phyloP scores from a whole-genome alignment of 78 protist species.

The Emiliania huxleyi region DNA sequence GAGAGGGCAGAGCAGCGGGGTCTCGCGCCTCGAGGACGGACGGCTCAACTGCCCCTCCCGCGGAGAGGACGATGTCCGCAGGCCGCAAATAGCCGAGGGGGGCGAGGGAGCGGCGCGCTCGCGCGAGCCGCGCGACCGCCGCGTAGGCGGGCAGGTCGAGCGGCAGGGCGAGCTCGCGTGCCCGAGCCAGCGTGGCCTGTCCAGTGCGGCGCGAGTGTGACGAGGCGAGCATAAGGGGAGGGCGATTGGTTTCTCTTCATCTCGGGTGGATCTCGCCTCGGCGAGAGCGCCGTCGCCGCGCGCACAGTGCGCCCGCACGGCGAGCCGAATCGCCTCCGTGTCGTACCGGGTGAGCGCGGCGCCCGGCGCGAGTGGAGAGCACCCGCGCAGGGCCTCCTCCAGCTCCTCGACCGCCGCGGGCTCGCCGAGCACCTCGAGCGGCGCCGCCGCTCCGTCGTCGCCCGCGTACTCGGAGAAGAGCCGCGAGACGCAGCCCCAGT shows the following conservation, averaged over 20 bases:
- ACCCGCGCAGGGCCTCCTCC: background rate
- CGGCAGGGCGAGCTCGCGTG: background rate
- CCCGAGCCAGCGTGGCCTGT: background rate
- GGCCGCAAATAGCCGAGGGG: background rate
- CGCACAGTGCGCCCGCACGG: background rate
- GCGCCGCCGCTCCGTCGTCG: background rate
- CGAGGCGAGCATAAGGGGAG: too few species aligned
- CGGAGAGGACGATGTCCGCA: background rate
- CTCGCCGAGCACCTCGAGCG: background rate
- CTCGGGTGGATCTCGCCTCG: too few species aligned
- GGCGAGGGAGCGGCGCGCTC: background rate
- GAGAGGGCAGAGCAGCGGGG: too few species aligned
- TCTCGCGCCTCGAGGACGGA: background rate
- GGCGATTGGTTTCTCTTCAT: too few species aligned
- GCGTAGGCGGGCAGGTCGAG: background rate
- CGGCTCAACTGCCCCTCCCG: background rate
- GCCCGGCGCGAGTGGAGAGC: background rate
- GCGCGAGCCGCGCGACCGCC: background rate
- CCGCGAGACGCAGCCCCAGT: background rate
- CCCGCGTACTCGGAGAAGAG: background rate
- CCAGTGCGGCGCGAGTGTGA: too few species aligned
- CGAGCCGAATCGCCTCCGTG: background rate
- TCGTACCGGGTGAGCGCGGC: background rate
- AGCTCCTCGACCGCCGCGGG: background rate
- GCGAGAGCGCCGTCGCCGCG: background rate